Evolutionary conservation across 225 moss, liverwort and hornwort species (phyloP), one percentile per base, ranked within the genome.

Genomic region (Bryoerythrophyllum caledonicum): DNA sequence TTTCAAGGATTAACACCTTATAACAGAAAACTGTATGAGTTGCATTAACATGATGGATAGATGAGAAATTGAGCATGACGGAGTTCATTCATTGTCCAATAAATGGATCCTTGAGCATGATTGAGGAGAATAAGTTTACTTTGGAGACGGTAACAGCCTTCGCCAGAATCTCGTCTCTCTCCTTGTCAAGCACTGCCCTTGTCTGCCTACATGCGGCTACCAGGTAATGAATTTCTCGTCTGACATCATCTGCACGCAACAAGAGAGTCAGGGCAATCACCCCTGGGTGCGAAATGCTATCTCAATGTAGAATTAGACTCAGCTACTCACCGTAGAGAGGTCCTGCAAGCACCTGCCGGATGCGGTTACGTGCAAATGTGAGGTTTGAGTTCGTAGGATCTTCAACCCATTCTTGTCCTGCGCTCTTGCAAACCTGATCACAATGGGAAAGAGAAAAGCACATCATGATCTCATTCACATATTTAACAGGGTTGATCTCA

Each of bases 341-440:
- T 56, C 89, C 89, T 72, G 81, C 74, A 59, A 94, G 88, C 68
- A 82, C 85, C 82, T 90, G 89, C 51, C 99, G 87, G 43, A 99
- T 93, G 73, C 93, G 91, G 63, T 91, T 99, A 34, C 99, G 90
- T 38, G 89, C 89, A 83, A 91, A 99, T 16, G 51, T 73, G 60
- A 54, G 85, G 72, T 93, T 95, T 11, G 68, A 66, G 70, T 99
- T 99, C 32, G 93, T 93, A 21, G 99, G 95, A 84, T 99, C 99
- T 81, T 95, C 99, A 67, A 99, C 67, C 95, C 99, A 99, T 41
- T 85, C 85, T 75, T 95, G 99, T 26, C 78, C 78, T 74, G 86
- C 87, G 58, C 82, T 74, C 69, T 81, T 78, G 69, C 99, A 95
- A 43, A 95, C 82, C 97, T 99, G 86, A 76, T 60, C 65, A 74